Evolutionary conservation across 768 basidiomycete genomes (phyloP).

Genomic region (Auricularia heimuer): DNA sequence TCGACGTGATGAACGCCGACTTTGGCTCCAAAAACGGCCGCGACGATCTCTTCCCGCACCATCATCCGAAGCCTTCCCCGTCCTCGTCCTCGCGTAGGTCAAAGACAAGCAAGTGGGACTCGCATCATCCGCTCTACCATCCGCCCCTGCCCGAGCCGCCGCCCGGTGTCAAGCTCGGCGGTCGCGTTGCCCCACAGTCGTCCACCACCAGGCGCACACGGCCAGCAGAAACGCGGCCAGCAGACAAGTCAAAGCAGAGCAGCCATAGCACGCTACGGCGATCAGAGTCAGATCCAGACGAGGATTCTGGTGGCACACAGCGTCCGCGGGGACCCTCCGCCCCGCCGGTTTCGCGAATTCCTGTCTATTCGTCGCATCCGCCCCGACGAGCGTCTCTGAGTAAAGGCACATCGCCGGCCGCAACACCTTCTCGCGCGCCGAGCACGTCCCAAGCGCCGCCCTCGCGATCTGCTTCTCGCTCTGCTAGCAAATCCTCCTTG

Average conservation of each 20-base stretch:
- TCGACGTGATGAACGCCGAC: slow-evolving; percentile 77
- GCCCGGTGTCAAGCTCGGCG: slow-evolving; percentile 64
- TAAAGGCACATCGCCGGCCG: not conserved
- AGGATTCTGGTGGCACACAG: slow-evolving; percentile 19
- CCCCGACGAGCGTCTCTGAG: slow-evolving; percentile 1
- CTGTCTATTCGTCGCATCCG: slow-evolving; percentile 1
- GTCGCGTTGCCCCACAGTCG: slow-evolving; percentile 12
- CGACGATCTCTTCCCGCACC: slow-evolving; percentile 3
- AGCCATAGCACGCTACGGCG: slow-evolving; percentile 18
- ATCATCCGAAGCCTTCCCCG: slow-evolving; percentile 3
- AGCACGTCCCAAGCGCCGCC: not conserved
- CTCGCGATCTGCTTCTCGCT: slow-evolving; percentile 1
- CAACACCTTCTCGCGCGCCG: not conserved
- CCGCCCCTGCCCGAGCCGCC: slow-evolving; percentile 80
- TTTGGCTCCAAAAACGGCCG: slow-evolving; percentile 4
- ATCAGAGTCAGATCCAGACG: slow-evolving; percentile 48
- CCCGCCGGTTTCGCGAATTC: slow-evolving; percentile 8
- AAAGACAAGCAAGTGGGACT: slow-evolving; percentile 42
- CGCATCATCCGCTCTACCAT: slow-evolving; percentile 67
- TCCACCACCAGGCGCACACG: slow-evolving; percentile 4
- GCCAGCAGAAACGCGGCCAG: not conserved
- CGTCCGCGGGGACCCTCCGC: slow-evolving; percentile 15
- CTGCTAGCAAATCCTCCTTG: not conserved
- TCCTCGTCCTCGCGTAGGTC: slow-evolving; percentile 12
- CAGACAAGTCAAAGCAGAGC: slow-evolving; percentile 20